A percentile compares a stretch with the other conserved stretches of the same genome.
Conservation (phyloP, 1,139 yeast genomes). For the Kluyveromyces sp. region DNA sequence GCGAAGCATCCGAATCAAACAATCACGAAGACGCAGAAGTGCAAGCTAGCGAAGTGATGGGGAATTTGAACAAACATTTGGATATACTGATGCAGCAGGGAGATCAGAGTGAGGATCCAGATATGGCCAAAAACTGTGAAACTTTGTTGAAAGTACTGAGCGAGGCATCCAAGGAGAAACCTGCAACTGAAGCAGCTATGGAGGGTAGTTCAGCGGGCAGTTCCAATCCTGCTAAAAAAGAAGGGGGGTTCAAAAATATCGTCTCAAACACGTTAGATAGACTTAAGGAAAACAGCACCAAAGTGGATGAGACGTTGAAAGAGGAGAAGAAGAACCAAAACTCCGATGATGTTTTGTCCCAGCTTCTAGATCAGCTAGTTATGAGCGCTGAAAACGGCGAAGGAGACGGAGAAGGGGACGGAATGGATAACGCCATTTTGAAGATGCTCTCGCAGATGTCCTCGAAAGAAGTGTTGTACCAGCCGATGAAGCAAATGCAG, state of each 20-base stretch:
- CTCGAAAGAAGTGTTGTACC: conserved; percentile 79
- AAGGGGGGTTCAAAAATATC: conserved; percentile 56
- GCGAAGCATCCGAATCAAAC: conserved; percentile 2
- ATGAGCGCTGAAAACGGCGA: conserved; percentile 26
- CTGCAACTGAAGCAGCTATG: conserved; percentile 32
- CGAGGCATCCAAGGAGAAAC: conserved; percentile 39
- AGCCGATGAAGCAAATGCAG: conserved; percentile 78
- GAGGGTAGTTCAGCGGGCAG: conserved; percentile 28
- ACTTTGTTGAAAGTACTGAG: conserved; percentile 50
- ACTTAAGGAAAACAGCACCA: conserved; percentile 60
- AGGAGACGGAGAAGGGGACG: conserved; percentile 42
- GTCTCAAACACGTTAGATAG: conserved; percentile 78
- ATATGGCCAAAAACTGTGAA: conserved; percentile 43
- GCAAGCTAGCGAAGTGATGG: conserved; percentile 18
- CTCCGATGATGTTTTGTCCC: conserved; percentile 55
- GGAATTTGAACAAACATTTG: conserved; percentile 25
- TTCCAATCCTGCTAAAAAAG: conserved; percentile 23
- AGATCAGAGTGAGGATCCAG: conserved; percentile 31
- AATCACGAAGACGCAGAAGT: conserved; percentile 18
- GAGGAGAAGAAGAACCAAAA: conserved; percentile 35
- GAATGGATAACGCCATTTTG: conserved; percentile 56
- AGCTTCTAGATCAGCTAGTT: conserved; percentile 38
- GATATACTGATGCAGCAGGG: conserved; percentile 20
- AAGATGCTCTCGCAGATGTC: conserved; percentile 81
- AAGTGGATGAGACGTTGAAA: conserved; percentile 55